Evolutionary conservation across 805 yeast species (phyloP).

Genomic region (Osmozyma mogii): DNA sequence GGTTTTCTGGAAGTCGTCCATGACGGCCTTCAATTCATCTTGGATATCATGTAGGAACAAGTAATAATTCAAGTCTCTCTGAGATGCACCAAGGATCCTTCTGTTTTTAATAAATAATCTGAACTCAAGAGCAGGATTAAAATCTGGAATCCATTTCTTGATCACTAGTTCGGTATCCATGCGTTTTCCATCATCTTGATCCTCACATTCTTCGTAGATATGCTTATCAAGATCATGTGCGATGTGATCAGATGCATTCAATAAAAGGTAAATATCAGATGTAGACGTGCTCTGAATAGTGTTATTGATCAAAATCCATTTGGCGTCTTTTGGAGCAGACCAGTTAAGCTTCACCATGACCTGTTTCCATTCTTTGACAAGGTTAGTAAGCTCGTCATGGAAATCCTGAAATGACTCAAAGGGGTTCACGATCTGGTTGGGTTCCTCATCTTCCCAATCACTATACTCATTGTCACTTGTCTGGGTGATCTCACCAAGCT

Average conservation of each 20-base stretch:
- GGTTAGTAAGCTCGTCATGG: slow-evolving; percentile 42
- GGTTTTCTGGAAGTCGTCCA: slow-evolving; percentile 49
- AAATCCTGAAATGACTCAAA: slow-evolving; percentile 43
- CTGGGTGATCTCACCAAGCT: slow-evolving; percentile 43
- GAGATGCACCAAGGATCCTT: slow-evolving; percentile 64
- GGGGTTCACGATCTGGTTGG: slow-evolving; percentile 11
- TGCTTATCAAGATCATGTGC: slow-evolving; percentile 68
- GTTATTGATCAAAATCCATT: slow-evolving; percentile 81
- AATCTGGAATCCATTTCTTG: slow-evolving; percentile 64
- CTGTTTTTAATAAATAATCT: slow-evolving; percentile 70
- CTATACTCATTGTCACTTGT: slow-evolving; percentile 61
- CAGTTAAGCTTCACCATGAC: slow-evolving; percentile 90
- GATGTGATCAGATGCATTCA: slow-evolving; percentile 83
- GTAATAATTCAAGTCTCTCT: slow-evolving; percentile 81
- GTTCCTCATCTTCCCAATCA: slow-evolving; percentile 56
- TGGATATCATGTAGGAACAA: slow-evolving; percentile 51
- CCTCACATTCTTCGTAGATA: slow-evolving; percentile 48
- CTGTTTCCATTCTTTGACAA: slow-evolving; percentile 42
- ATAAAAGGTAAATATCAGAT: slow-evolving; percentile 68
- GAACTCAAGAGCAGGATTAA: slow-evolving; percentile 89
- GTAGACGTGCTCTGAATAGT: slow-evolving; percentile 63
- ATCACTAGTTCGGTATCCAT: slow-evolving; percentile 59
- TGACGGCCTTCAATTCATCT: slow-evolving; percentile 38
- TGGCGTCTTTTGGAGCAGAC: slow-evolving; percentile 95
- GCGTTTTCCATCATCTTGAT: slow-evolving; percentile 10